Conservation (phyloP, 805 yeast genomes). For the Nakazawaea pomicola region DNA sequence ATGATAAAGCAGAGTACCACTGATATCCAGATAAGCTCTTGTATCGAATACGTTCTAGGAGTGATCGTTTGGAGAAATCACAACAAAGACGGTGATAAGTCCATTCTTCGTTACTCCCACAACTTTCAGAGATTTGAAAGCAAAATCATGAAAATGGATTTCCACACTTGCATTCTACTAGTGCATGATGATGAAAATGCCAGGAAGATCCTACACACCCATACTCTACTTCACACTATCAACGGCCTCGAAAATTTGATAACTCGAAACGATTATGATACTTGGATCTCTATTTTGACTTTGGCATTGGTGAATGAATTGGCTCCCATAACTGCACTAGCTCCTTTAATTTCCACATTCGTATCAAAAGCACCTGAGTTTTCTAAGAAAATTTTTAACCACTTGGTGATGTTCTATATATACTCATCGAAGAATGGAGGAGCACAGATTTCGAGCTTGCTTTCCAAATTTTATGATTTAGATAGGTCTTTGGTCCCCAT, state of each 20-base stretch:
- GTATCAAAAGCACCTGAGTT: constrained; percentile 19
- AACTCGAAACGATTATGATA: neutral
- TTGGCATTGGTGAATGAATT: constrained; percentile 7
- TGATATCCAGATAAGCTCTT: neutral
- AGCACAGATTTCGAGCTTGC: constrained; percentile 15
- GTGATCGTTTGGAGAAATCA: constrained; percentile 8
- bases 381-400: constrained; percentile 24
- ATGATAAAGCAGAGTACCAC: neutral
- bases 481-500: constrained; percentile 11
- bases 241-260: neutral
- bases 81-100: neutral
- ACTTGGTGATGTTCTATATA: constrained; percentile 24
- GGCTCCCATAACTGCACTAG: constrained; percentile 4
- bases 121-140: constrained; percentile 1
- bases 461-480: constrained; percentile 19
- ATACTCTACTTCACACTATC: neutral
- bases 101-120: neutral
- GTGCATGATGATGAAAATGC: neutral
- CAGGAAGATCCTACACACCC: constrained; percentile 2
- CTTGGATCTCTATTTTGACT: constrained; percentile 4
- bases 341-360: constrained; percentile 11
- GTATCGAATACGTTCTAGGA: constrained; percentile 9
- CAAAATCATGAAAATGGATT: constrained; percentile 1
- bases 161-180: constrained; percentile 4
- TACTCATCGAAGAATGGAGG: constrained; percentile 16